Evolutionary conservation across 768 basidiomycete genomes (phyloP).

Genomic region (Clitopilus passeckerianus): DNA sequence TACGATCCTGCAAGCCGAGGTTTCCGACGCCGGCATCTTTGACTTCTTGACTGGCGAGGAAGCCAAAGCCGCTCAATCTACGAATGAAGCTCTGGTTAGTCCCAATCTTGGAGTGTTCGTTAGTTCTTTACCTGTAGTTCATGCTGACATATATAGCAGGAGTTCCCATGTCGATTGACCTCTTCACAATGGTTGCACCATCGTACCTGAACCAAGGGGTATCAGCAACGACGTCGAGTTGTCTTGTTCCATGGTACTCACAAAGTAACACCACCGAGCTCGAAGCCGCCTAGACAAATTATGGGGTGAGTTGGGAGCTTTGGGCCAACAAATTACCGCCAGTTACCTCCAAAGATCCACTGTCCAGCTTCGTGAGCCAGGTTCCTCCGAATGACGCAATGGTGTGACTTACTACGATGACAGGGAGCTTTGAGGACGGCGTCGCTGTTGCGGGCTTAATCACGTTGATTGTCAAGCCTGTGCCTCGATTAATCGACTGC

Average conservation of each 20-base stretch:
- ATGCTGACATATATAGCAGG: conserved; percentile 49
- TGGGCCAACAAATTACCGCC: background rate
- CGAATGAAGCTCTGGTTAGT: background rate
- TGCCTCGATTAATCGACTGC: background rate
- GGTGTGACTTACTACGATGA: conserved; percentile 28
- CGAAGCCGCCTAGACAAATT: conserved; percentile 21
- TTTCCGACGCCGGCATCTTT: conserved; percentile 44
- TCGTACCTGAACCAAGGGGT: conserved; percentile 26
- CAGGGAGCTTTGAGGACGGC: conserved; percentile 30
- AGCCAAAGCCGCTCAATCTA: conserved; percentile 28
- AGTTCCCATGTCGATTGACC: conserved; percentile 35
- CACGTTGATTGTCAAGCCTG: conserved; percentile 40
- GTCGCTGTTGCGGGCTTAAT: conserved; percentile 27
- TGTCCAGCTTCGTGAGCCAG: conserved; percentile 6
- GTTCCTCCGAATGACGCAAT: background rate
- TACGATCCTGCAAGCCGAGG: conserved; percentile 56
- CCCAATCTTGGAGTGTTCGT: conserved; percentile 4
- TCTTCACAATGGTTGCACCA: conserved; percentile 34
- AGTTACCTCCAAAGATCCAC: conserved; percentile 30
- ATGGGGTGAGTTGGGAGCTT: background rate
- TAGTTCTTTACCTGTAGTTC: conserved; percentile 37
- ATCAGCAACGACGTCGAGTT: background rate
- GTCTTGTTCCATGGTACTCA: conserved; percentile 27
- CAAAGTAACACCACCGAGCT: conserved; percentile 22
- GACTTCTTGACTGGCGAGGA: conserved; percentile 39